These are phyloP conservation scores for Penicillium expansum DNA, from an alignment of 2,329 filamentous ascomycete species.

Conservation along the genomic window DNA sequence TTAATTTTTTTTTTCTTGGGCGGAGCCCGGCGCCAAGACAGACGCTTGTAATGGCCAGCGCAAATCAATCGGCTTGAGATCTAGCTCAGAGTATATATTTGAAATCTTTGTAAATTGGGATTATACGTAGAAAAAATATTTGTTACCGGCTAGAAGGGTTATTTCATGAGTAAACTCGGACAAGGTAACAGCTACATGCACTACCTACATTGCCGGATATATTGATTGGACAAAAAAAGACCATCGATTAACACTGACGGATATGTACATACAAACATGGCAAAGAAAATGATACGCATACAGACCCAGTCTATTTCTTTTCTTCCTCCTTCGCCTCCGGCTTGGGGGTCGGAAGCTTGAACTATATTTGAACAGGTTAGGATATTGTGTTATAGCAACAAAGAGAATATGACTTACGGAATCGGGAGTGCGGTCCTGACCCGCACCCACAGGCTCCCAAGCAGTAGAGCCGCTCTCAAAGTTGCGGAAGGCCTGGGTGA, in stretches of 20 bases:
- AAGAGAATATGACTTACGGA: slow-evolving; percentile 45
- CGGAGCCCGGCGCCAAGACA: slow-evolving; percentile 22
- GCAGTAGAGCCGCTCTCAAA: slow-evolving; percentile 83
- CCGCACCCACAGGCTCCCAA: slow-evolving; percentile 69
- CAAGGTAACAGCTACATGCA: background rate
- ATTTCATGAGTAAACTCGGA: background rate
- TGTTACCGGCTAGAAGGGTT: no score
- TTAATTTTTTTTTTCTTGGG: slow-evolving; percentile 24
- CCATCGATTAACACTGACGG: slow-evolving; percentile 26
- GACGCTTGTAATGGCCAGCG: background rate
- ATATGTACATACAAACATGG: slow-evolving; percentile 42
- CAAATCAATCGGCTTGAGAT: background rate
- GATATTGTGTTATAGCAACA: background rate
- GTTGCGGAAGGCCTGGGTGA: slow-evolving; percentile 98
- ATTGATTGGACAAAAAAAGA: slow-evolving; percentile 9
- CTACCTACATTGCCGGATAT: background rate
- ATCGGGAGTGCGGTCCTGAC: slow-evolving; percentile 76
- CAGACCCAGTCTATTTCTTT: slow-evolving; percentile 70
- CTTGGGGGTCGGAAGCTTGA: slow-evolving; percentile 94
- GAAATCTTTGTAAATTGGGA: background rate
- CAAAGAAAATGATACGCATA: slow-evolving; percentile 37
- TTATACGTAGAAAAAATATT: background rate
- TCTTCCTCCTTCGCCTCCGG: slow-evolving; percentile 87
- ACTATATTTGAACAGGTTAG: slow-evolving; percentile 46
- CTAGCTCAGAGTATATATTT: background rate